Evolutionary conservation across 495 filamentous ascomycete genomes (phyloP), one percentile per base, ranked within the genome.

Genomic region (Podospora fimiseda): DNA sequence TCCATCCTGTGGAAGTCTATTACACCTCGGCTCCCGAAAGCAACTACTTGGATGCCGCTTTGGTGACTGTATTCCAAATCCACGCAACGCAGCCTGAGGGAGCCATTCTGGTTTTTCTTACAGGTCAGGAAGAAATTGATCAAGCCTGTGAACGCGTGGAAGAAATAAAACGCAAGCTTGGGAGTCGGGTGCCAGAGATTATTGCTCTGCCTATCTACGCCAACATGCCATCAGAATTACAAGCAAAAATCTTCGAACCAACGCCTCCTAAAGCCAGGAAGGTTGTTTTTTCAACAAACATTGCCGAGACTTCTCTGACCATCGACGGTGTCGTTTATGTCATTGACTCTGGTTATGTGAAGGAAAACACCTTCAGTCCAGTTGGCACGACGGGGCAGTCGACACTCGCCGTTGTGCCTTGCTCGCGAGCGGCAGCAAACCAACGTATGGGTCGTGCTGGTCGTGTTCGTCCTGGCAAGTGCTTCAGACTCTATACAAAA

Each of bases 61-160:
- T 97, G 51, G 94, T 89, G 0, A 97, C 93, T 0, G 82, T 96
- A 21, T 96, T 98, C 62, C 93, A 97, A 66, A 96, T 98, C 51
- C 93, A 98, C 62, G 85, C 93, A 2, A 86, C 86, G 1, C 89
- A 95, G 59, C 84, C 85, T 0, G 77, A 78, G 48, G 93, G 93
- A 16, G 94, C 94, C 64, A 96, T 98, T 38, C 67, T 98, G 6
- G 88, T 95, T 16, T 94, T 94, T 66, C 71, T 95, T 41, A 95
- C 89, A 1, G 89, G 89, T 16, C 89, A 95, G 62, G 89, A 95
- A 58, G 89, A 95, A 62, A 95, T 95, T 41, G 89, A 95, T 60
- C 82, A 84, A 2, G 88, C 88, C 1, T 89, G 90, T 52, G 83
- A 85, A 52, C 87, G 88, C 60, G 73, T 95, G 7, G 79, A 83